Evolutionary conservation across 176 grass and related monocot genomes (phyloP).

Genomic region (Bonia amplexicaulis): DNA sequence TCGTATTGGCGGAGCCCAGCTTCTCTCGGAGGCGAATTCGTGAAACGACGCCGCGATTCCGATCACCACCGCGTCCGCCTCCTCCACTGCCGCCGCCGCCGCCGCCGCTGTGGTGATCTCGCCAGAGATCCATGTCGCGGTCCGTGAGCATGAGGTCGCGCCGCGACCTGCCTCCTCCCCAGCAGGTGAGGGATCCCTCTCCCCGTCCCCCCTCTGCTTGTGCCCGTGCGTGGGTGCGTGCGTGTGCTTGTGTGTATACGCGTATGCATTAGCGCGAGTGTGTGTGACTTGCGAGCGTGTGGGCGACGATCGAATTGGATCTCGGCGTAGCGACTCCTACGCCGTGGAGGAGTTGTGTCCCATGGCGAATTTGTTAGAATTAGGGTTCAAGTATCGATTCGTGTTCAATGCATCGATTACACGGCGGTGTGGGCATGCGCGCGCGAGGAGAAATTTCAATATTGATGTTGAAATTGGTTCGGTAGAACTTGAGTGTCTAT

Average conservation of each 20-base stretch:
- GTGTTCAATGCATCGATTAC: not conserved
- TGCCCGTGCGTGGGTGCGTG: not conserved
- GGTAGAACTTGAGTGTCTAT: not conserved
- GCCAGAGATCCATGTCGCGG: conserved; percentile 62
- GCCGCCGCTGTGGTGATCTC: not conserved
- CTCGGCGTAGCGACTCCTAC: not conserved
- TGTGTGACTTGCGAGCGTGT: not conserved
- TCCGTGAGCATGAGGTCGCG: conserved; percentile 59
- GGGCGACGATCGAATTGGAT: conserved; percentile 3
- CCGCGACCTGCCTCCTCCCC: conserved; percentile 69
- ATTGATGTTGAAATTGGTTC: not conserved
- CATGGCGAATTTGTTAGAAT: conserved; percentile 8
- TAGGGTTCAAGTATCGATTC: conserved; percentile 36
- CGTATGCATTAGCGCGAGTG: not conserved
- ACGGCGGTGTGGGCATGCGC: not conserved
- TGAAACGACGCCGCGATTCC: conserved; percentile 18
- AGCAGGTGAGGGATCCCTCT: conserved; percentile 48
- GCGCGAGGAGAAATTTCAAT: not conserved
- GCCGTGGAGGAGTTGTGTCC: not conserved
- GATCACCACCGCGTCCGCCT: not conserved
- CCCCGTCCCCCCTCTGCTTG: not conserved
- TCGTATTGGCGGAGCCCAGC: not conserved
- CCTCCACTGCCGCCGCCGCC: not conserved
- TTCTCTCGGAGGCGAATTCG: not conserved
- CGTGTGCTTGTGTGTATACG: not conserved